These are phyloP conservation scores for Zymoseptoria crescenta DNA, from an alignment of 2,329 filamentous ascomycete species.

Conservation along the genomic window DNA sequence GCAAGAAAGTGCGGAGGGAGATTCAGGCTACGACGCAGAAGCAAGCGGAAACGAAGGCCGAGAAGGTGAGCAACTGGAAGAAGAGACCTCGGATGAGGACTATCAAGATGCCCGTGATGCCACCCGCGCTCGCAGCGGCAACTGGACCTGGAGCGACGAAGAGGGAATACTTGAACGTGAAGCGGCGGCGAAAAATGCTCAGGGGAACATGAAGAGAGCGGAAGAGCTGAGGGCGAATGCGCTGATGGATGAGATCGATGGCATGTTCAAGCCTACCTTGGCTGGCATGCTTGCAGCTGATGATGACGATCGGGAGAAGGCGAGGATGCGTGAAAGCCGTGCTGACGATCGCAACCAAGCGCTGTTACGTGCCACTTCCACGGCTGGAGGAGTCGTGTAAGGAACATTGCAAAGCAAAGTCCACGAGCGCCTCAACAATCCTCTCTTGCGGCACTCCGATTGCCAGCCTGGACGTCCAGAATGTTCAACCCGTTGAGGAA, in stretches of 20 bases:
- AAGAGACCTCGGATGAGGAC: background rate
- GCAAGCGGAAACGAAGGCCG: background rate
- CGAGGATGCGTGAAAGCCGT: background rate
- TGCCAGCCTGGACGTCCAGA: background rate
- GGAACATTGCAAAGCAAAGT: background rate
- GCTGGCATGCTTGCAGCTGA: background rate
- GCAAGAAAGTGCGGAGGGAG: background rate
- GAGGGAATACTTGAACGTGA: background rate
- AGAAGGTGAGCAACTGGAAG: background rate
- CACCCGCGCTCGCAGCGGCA: too few species aligned
- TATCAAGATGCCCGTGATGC: background rate
- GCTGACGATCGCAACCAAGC: background rate
- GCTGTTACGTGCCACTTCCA: background rate
- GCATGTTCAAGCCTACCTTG: conserved; percentile 5
- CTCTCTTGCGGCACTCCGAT: background rate
- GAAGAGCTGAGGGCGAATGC: background rate
- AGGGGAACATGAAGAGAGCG: background rate
- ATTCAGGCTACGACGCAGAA: background rate
- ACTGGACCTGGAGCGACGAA: background rate
- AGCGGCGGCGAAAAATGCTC: background rate
- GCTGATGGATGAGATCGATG: conserved; percentile 2
- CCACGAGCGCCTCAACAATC: background rate
- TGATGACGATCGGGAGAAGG: background rate
- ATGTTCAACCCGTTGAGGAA: background rate
- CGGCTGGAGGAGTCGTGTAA: background rate